Evolutionary conservation across 345 rosid species (phyloP), one percentile per base, ranked within the genome.

Genomic region (Murraya koenigii): DNA sequence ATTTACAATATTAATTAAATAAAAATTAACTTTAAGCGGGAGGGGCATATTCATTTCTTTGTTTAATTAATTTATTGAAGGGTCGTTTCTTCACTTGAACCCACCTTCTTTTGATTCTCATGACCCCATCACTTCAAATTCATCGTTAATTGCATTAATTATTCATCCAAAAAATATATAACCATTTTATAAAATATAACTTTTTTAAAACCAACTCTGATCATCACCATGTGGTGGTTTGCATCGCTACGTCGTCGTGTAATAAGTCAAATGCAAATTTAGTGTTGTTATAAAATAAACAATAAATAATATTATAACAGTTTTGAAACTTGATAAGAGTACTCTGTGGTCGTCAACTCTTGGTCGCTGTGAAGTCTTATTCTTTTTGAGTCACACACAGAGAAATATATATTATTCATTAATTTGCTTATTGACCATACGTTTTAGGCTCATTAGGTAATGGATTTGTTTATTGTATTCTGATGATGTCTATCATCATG

Each of bases 31-130:
- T 63, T 69, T 66, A 8, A 60, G 25, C 38, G 23, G 66, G 38
- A 56, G 49, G 5, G 5, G 70, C 68, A 72, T 72, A 75, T 61
- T 63, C 74, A 71, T 52, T 60, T 52, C 17, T 25, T 1, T 5
- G 49, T 26, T 22, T 22, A 19, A 26, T 69, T 22, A 64, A 26
- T 80, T 68, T 62, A 77, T 83, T 80, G n/a, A 65, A 77, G 76
- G 86, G 86, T 65, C 38, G 77, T 30, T 83, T 74, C 81, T 74
- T 77, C 79, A 41, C 69, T 59, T 64, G 75, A 80, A 59, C 83
- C 86, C 81, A 83, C 83, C 74, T 17, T 55, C 22, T 52, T 62
- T 72, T 23, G 66, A 66, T 82, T 73, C 77, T 38, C 26, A 33
- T 17, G 72, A 17, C 76, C 78, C 76, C 82, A 75, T 74, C 25